phyloP scores from a whole-genome alignment of 305 asterid genomes.

The Solanum aculeatissimum region DNA sequence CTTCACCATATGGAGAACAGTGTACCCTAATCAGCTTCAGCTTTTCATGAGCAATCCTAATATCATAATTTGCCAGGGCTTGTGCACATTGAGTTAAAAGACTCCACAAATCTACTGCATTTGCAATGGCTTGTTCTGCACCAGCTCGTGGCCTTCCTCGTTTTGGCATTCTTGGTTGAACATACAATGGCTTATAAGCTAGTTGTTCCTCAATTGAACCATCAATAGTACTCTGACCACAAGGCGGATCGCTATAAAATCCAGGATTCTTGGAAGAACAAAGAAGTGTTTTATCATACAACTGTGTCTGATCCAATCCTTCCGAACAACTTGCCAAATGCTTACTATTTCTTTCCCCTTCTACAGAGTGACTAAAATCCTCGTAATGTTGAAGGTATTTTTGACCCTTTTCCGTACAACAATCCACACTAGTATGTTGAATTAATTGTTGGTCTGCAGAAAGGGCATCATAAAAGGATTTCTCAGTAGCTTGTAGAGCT shows the following conservation, averaged over 20 bases:
- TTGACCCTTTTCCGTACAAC: not conserved
- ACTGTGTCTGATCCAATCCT: not conserved
- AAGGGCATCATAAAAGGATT: constrained; percentile 49
- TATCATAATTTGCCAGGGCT: constrained; percentile 40
- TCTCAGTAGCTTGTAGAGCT: constrained; percentile 72
- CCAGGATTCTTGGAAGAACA: constrained; percentile 8
- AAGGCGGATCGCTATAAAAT: not conserved
- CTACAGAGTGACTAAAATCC: not conserved
- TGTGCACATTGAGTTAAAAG: constrained; percentile 59
- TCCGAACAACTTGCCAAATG: constrained; percentile 5
- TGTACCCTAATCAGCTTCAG: constrained; percentile 41
- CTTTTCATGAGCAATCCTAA: constrained; percentile 23
- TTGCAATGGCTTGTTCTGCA: not conserved
- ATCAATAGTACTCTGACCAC: not conserved
- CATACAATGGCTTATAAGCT: not conserved
- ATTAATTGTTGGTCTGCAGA: not conserved
- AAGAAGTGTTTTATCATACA: constrained; percentile 14
- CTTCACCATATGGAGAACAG: constrained; percentile 54
- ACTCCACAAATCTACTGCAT: constrained; percentile 38
- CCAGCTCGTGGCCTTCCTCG: constrained; percentile 19
- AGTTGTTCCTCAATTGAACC: not conserved
- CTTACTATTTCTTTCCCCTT: constrained; percentile 20
- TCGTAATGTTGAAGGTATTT: not conserved
- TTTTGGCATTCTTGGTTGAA: constrained; percentile 2
- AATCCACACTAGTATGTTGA: not conserved